Evolutionary conservation across 306 rosid genomes (phyloP), one percentile per base, ranked within the genome.

Genomic region (Cicer yamashitae): DNA sequence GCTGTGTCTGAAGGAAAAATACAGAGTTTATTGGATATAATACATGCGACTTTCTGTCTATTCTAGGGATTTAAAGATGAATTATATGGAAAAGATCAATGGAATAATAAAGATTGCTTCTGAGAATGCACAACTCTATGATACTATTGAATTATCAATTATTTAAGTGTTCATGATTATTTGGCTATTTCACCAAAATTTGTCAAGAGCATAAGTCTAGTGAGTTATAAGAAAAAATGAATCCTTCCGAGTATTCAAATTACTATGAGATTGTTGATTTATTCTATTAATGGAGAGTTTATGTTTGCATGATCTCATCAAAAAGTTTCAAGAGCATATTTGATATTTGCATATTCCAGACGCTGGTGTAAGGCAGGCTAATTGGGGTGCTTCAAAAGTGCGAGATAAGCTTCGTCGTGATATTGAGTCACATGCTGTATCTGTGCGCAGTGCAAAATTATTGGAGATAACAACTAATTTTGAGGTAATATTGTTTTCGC

Each of bases 331-430:
- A 52, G 12, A 45, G 58, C n/a, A 52, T 58, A 47, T 70, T 50
- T 59, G 4, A 45, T 44, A 73, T 30, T 58, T 65, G 78, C n/a
- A 48, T 56, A 54, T 67, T 80, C 40, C 85, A 94, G 98, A 90
- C 73, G 94, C 90, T 77, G 74, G 82, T 47, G 78, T 94, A 56
- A 70, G 77, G 71, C 89, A 82, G 73, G 90, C 89, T 62, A 79
- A 80, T 63, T 94, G 98, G 98, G 84, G 89, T 80, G 80, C 93
- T 54, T 87, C 86, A 6, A 91, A 80, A 84, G 73, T 83, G 41
- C 70, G 84, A 56, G 97, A 90, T 51, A 90, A 94, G 74, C 91
- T 94, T 84, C 60, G 3, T 37, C 96, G 90, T 67, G 94, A 94
- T 84, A 74, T 94, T 57, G 88, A 88, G 75, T 81, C 75, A 17